phyloP scores from a whole-genome alignment of 441 rosid genomes.

The Pelargonium exstipulatum region DNA sequence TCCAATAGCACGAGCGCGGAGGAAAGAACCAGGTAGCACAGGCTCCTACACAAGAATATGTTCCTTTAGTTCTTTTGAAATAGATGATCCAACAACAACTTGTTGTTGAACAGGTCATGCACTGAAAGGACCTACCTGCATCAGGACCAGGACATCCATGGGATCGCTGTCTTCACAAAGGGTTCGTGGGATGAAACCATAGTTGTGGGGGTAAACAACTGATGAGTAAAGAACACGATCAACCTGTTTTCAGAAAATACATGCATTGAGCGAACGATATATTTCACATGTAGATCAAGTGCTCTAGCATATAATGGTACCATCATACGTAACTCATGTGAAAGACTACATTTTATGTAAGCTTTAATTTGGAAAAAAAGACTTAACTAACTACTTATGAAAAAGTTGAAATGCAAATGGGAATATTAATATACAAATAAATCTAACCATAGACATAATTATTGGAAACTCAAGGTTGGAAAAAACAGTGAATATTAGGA shows the following conservation, averaged over 20 bases:
- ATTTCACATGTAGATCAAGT: too few species aligned
- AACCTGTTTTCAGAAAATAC: slow-evolving; percentile 38
- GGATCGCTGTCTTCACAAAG: slow-evolving; percentile 97
- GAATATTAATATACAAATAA: too few species aligned
- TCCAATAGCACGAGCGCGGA: slow-evolving; percentile 94
- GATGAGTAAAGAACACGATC: slow-evolving; percentile 95
- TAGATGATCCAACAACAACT: background rate
- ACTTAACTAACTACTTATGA: too few species aligned
- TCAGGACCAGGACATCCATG: slow-evolving; percentile 80
- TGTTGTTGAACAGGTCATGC: slow-evolving; percentile 9
- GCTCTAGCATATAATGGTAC: too few species aligned
- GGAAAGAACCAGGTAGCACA: slow-evolving; percentile 78
- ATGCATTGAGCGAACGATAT: too few species aligned
- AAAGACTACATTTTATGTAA: too few species aligned
- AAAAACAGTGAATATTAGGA: too few species aligned
- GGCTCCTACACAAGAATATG: slow-evolving; percentile 53
- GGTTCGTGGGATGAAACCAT: slow-evolving; percentile 59
- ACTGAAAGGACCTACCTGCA: slow-evolving; percentile 57
- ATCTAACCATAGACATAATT: too few species aligned
- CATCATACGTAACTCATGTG: too few species aligned
- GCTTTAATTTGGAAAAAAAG: too few species aligned
- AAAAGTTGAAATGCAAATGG: too few species aligned
- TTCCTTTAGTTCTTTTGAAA: background rate
- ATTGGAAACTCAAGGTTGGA: too few species aligned
- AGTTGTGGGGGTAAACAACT: slow-evolving; percentile 92